phyloP scores from a whole-genome alignment of 176 grass and related monocot species.

The Elaeis guineensis region DNA sequence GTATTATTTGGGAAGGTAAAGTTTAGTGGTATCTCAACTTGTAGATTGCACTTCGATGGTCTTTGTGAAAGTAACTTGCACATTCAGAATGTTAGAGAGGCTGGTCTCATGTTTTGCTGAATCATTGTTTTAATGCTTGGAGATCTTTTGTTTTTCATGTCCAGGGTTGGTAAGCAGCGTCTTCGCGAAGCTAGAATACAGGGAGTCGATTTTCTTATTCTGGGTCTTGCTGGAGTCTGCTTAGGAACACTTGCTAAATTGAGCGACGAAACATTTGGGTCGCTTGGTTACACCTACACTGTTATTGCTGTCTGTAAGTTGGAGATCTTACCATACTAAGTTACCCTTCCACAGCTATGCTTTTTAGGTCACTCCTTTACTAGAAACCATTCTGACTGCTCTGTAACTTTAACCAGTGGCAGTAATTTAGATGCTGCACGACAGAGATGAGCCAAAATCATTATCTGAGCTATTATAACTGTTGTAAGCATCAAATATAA shows the following conservation, averaged over 20 bases:
- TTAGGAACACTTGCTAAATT: conserved; percentile 83
- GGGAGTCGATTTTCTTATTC: conserved; percentile 73
- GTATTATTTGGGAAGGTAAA: conserved; percentile 76
- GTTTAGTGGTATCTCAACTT: not conserved
- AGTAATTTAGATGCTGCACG: no score
- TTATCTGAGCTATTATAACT: no score
- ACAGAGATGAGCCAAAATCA: no score
- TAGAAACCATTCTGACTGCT: no score
- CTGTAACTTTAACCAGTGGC: no score
- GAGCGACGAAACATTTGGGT: conserved; percentile 75
- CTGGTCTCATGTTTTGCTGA: no score
- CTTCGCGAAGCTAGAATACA: conserved; percentile 80
- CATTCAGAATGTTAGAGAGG: no score
- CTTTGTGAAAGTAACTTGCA: no score
- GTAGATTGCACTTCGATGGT: no score
- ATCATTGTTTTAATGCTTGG: no score
- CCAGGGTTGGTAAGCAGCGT: conserved; percentile 71
- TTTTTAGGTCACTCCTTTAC: no score
- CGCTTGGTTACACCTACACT: conserved; percentile 78
- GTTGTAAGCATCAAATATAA: no score
- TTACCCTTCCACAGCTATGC: not conserved
- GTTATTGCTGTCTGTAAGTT: conserved; percentile 93
- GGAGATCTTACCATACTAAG: not conserved
- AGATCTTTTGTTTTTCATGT: not conserved
- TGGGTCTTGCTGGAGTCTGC: conserved; percentile 72